Conservation (phyloP, 371 early-diverging fungal genomes). For the Syncephalis plumigaleata region DNA sequence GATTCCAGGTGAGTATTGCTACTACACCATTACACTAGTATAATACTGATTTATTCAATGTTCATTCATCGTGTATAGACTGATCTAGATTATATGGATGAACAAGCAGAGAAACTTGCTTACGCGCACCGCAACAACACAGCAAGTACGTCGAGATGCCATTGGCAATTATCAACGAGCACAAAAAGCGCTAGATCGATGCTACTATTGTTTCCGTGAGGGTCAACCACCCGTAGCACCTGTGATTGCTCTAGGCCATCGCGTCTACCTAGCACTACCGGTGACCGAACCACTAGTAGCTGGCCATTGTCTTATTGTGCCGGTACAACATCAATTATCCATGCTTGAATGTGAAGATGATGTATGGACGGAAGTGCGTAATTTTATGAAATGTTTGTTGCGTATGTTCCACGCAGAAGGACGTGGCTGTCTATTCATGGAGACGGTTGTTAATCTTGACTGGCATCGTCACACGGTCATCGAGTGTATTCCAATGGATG, state of each 20-base stretch:
- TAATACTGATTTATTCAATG: background rate
- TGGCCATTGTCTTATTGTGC: conserved; percentile 83
- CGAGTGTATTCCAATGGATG: conserved; percentile 83
- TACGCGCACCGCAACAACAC: conserved; percentile 12
- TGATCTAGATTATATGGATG: conserved; percentile 83
- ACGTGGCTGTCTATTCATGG: conserved; percentile 68
- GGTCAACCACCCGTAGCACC: conserved; percentile 44
- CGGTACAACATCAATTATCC: conserved; percentile 63
- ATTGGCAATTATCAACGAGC: conserved; percentile 46
- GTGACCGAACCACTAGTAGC: conserved; percentile 50
- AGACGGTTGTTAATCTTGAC: conserved; percentile 57
- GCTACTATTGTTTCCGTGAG: conserved; percentile 55
- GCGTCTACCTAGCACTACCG: conserved; percentile 68
- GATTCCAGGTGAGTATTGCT: background rate
- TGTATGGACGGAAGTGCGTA: conserved; percentile 82
- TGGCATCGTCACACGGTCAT: conserved; percentile 70
- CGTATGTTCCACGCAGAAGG: conserved; percentile 61
- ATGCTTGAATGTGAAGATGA: conserved; percentile 80
- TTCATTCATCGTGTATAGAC: conserved; percentile 15
- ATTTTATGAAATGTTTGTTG: conserved; percentile 87
- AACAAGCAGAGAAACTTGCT: conserved; percentile 65
- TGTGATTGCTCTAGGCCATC: conserved; percentile 57
- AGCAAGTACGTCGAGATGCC: conserved; percentile 43
- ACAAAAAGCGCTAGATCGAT: conserved; percentile 43
- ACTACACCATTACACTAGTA: background rate